These are phyloP conservation scores for Musa troglodytarum DNA, from an alignment of 176 grass and related monocot species.

Conservation along the genomic window DNA sequence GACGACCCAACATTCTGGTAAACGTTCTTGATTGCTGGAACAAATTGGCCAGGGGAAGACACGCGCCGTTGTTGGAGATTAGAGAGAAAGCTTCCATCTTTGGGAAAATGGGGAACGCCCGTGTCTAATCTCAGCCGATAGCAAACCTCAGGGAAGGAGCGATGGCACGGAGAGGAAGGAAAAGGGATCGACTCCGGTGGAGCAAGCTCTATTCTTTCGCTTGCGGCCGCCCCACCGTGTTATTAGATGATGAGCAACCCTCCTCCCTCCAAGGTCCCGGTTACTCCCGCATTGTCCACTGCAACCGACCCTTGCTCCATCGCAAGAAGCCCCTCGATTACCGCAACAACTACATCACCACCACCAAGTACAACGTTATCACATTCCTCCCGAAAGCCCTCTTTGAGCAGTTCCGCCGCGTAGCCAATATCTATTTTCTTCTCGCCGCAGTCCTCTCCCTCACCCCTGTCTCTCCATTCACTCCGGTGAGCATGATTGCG, in stretches of 20 bases:
- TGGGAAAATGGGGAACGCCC: neutral
- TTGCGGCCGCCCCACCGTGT: constrained; percentile 37
- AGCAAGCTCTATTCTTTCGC: constrained; percentile 91
- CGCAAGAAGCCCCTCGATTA: constrained; percentile 69
- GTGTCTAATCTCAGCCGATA: constrained; percentile 21
- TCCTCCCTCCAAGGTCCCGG: constrained; percentile 57
- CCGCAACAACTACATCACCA: constrained; percentile 78
- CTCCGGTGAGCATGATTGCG: constrained; percentile 64
- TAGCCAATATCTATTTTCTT: constrained; percentile 93
- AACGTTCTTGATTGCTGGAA: neutral
- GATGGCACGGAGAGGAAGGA: constrained; percentile 44
- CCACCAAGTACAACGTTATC: constrained; percentile 93
- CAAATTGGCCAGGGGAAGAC: too few species aligned
- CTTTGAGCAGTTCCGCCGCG: constrained; percentile 94
- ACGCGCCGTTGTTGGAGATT: neutral
- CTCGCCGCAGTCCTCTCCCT: constrained; percentile 85
- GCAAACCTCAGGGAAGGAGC: constrained; percentile 20
- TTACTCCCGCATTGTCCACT: constrained; percentile 72
- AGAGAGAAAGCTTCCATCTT: neutral
- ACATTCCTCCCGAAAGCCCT: constrained; percentile 95
- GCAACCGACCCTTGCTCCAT: constrained; percentile 66
- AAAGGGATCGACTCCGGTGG: constrained; percentile 71
- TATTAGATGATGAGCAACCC: constrained; percentile 6
- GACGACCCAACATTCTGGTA: neutral
- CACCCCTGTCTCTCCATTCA: constrained; percentile 85